These are phyloP conservation scores for Penicillium paradoxum DNA, from an alignment of 495 filamentous ascomycete species.

Conservation along the genomic window DNA sequence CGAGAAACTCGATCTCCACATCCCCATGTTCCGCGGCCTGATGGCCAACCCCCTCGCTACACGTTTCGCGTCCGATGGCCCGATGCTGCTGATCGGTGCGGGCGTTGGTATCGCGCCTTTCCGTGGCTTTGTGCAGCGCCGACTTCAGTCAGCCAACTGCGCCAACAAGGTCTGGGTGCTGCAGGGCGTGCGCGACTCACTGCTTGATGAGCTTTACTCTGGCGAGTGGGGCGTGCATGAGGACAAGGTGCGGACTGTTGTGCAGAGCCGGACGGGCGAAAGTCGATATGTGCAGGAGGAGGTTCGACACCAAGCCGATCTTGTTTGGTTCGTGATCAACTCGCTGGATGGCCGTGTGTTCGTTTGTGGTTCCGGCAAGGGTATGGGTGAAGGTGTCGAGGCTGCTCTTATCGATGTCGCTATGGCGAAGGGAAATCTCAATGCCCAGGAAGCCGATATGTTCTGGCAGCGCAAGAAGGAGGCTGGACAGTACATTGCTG, in stretches of 20 bases:
- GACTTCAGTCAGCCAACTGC: constrained; percentile 92
- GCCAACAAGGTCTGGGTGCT: constrained; percentile 99
- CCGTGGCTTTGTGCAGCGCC: constrained; percentile 92
- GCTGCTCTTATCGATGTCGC: constrained; percentile 72
- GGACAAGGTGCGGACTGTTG: constrained; percentile 85
- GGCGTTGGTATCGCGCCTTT: constrained; percentile 97
- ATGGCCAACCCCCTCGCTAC: constrained; percentile 95
- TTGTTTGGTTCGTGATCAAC: constrained; percentile 97
- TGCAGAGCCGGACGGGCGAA: constrained; percentile 74
- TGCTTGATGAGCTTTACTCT: constrained; percentile 90
- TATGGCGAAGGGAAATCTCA: constrained; percentile 73
- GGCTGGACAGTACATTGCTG: constrained; percentile 80
- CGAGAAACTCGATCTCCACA: constrained; percentile 54
- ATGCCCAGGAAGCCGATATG: constrained; percentile 62
- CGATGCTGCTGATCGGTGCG: constrained; percentile 95
- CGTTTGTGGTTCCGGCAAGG: constrained; percentile 88
- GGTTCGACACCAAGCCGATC: constrained; percentile 77
- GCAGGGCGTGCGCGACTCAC: constrained; percentile 88
- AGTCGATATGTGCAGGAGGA: constrained; percentile 86
- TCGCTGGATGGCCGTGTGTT: constrained; percentile 89
- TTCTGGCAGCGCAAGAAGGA: constrained; percentile 84
- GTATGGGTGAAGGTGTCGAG: constrained; percentile 97
- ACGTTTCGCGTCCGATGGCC: constrained; percentile 84
- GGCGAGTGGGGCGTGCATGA: constrained; percentile 96
- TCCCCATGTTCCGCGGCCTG: constrained; percentile 98